Conservation (phyloP, 352 stramenopile genomes). For the Globisporangium paddicum region DNA sequence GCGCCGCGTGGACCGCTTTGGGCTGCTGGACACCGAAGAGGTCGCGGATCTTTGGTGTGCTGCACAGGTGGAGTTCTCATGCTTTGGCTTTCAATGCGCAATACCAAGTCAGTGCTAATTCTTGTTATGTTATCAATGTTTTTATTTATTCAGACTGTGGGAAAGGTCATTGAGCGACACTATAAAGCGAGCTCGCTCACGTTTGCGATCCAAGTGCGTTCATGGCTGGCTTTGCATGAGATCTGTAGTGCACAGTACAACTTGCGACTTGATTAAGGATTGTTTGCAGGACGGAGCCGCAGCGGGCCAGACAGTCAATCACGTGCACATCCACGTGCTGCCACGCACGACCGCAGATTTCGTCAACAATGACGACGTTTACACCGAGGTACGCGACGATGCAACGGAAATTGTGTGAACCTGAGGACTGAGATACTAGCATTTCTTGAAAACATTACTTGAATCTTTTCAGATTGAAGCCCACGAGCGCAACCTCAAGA, state of each 20-base stretch:
- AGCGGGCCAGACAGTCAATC: constrained; percentile 89
- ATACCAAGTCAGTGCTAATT: not conserved
- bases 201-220: constrained; percentile 85
- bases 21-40: constrained; percentile 79
- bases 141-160: constrained; percentile 36
- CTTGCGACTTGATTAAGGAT: too few relatives aligned
- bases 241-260: too few relatives aligned
- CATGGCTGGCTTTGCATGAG: not conserved
- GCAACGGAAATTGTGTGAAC: not conserved
- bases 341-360: constrained; percentile 80
- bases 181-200: constrained; percentile 84
- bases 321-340: constrained; percentile 94
- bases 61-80: constrained; percentile 47
- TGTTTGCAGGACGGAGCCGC: constrained; percentile 69
- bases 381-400: constrained; percentile 60
- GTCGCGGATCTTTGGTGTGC: constrained; percentile 85
- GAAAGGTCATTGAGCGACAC: constrained; percentile 61
- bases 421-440: too few relatives aligned
- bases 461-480: constrained; percentile 48
- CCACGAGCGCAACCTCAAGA: constrained; percentile 38
- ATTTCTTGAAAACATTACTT: not conserved
- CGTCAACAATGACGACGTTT: constrained; percentile 89
- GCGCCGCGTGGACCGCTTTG: constrained; percentile 64
- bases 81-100: too few relatives aligned
- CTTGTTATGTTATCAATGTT: not conserved